These are phyloP conservation scores for Yamadazyma takamatsuzukensis DNA, from an alignment of 805 yeast species.

Conservation along the genomic window DNA sequence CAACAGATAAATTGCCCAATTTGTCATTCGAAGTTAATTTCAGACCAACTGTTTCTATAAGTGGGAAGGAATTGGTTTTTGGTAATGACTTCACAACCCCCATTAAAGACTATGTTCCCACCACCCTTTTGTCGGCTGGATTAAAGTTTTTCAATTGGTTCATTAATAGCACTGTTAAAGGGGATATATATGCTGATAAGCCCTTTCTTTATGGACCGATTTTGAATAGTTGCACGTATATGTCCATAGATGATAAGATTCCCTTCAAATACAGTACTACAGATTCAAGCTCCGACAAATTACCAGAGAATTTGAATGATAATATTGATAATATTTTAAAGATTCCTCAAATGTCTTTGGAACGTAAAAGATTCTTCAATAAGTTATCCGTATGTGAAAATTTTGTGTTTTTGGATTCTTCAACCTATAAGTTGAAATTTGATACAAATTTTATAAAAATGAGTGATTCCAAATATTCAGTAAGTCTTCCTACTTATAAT, in stretches of 20 bases:
- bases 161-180: slow-evolving; percentile 63
- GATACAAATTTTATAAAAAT: slow-evolving; percentile 52
- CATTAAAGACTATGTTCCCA: slow-evolving; percentile 55
- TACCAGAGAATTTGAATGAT: slow-evolving; percentile 24
- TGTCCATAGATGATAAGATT: slow-evolving; percentile 24
- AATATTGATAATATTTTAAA: slow-evolving; percentile 17
- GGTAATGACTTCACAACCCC: slow-evolving; percentile 69
- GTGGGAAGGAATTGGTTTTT: slow-evolving; percentile 54
- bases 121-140: slow-evolving; percentile 45
- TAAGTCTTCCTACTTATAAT: slow-evolving; percentile 47
- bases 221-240: slow-evolving; percentile 51
- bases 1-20: slow-evolving; percentile 19
- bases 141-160: slow-evolving; percentile 52
- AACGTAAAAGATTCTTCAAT: slow-evolving; percentile 45
- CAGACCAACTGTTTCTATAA: slow-evolving; percentile 39
- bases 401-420: slow-evolving; percentile 37
- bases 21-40: slow-evolving; percentile 34
- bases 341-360: slow-evolving; percentile 23
- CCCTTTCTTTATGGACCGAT: slow-evolving; percentile 66
- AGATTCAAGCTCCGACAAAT: slow-evolving; percentile 9
- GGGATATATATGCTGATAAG: slow-evolving; percentile 55
- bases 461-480: slow-evolving; percentile 46
- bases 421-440: slow-evolving; percentile 47
- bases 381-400: slow-evolving; percentile 31
- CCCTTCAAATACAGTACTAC: slow-evolving; percentile 9